A percentile compares a stretch with the other conserved stretches of the same genome.
These are phyloP conservation scores for Arabidopsis arenosa DNA, from an alignment of 345 rosid species.

Conservation along the genomic window DNA sequence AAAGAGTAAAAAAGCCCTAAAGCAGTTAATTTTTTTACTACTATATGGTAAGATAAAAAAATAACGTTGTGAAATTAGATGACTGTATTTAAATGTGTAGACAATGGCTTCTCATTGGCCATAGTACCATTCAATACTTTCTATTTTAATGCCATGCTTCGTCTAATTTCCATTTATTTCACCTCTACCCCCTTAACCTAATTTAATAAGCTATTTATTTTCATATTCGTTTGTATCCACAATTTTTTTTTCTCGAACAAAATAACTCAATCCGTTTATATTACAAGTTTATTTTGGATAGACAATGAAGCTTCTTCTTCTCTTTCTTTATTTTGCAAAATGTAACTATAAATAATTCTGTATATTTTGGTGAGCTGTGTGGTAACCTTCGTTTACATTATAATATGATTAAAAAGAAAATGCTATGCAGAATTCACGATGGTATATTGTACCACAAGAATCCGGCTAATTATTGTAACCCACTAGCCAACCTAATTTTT, in stretches of 20 bases:
- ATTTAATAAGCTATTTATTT: slow-evolving; percentile 31
- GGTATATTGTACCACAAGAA: slow-evolving; percentile 16
- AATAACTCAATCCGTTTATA: neutral
- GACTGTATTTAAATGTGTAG: slow-evolving; percentile 11
- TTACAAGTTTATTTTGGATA: neutral
- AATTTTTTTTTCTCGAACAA: neutral
- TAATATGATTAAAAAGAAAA: neutral
- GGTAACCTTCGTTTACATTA: slow-evolving; percentile 1
- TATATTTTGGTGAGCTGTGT: slow-evolving; percentile 10
- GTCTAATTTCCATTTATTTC: slow-evolving; percentile 36
- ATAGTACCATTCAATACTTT: slow-evolving; percentile 29
- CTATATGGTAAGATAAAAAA: neutral
- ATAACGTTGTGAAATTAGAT: slow-evolving; percentile 28
- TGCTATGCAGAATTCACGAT: slow-evolving; percentile 19
- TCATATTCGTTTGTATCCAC: slow-evolving; percentile 15
- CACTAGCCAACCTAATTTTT: slow-evolving; percentile 29
- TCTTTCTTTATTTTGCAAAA: neutral
- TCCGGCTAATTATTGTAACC: slow-evolving; percentile 41
- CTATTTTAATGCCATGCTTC: slow-evolving; percentile 26
- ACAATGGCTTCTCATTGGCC: slow-evolving; percentile 39
- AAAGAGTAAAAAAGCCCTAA: neutral
- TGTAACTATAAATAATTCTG: neutral
- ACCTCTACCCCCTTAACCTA: slow-evolving; percentile 41
- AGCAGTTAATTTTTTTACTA: neutral
- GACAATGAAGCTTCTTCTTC: neutral